These are phyloP conservation scores for Ustilago xerochloae DNA, from an alignment of 1,284 basidiomycete genomes.

Conservation along the genomic window DNA sequence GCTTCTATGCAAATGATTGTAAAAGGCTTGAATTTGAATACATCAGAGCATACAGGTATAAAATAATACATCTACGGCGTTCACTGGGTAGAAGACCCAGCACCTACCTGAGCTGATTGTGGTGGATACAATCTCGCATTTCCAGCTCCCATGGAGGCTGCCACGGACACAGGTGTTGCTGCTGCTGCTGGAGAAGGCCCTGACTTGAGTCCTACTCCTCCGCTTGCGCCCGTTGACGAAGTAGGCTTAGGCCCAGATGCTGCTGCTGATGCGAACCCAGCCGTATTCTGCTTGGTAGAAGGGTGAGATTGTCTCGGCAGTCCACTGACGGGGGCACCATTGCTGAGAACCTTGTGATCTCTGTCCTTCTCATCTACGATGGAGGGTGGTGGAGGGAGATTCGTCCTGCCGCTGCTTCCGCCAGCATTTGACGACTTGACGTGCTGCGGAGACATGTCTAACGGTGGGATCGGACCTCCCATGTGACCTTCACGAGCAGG, in stretches of 20 bases:
- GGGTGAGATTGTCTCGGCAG: neutral
- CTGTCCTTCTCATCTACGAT: constrained; percentile 13
- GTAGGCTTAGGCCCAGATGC: too few species aligned
- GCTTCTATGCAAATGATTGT: too few species aligned
- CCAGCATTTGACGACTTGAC: neutral
- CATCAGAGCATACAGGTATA: too few species aligned
- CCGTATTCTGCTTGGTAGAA: neutral
- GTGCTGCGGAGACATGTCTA: constrained; percentile 8
- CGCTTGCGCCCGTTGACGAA: neutral
- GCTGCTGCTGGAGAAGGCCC: constrained; percentile 17
- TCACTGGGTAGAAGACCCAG: constrained; percentile 1
- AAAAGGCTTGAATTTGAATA: too few species aligned
- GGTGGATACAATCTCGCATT: constrained; percentile 34
- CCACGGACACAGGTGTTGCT: constrained; percentile 34
- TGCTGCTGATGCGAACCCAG: neutral
- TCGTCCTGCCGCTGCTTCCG: constrained; percentile 8
- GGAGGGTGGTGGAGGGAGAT: constrained; percentile 35
- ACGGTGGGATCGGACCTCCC: too few species aligned
- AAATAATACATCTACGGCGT: neutral
- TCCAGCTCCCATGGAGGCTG: constrained; percentile 19
- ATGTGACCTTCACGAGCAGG: neutral
- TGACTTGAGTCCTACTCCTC: neutral
- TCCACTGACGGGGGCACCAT: too few species aligned
- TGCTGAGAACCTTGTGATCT: constrained; percentile 17
- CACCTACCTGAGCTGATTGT: neutral